Conservation (phyloP, 495 filamentous ascomycete genomes). For the Trichoderma asperelloides region DNA sequence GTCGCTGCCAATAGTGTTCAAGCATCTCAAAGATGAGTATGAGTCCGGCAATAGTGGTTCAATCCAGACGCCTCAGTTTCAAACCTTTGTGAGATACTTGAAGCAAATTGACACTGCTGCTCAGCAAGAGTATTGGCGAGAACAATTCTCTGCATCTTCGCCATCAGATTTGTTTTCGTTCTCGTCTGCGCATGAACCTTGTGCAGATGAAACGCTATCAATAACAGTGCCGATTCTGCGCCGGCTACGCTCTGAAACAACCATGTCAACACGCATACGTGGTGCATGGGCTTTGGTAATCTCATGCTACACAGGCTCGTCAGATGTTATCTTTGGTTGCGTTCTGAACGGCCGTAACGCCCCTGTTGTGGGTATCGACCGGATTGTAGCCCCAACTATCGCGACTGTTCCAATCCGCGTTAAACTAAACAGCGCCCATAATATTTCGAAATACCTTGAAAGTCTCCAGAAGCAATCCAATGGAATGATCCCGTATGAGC, state of each 20-base stretch:
- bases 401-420: conserved; percentile 48
- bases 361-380: conserved; percentile 31
- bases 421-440: not conserved
- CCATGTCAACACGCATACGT: conserved; percentile 15
- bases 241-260: not conserved
- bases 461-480: conserved; percentile 22
- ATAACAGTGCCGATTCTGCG: not conserved
- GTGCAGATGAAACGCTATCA: not conserved
- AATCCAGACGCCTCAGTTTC: not conserved
- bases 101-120: not conserved
- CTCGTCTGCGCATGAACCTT: not conserved
- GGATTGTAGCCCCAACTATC: conserved; percentile 42
- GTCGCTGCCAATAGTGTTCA: not conserved
- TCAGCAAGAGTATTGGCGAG: too few species aligned
- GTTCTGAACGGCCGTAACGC: conserved; percentile 38
- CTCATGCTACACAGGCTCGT: conserved; percentile 15
- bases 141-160: too few species aligned
- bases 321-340: conserved; percentile 26
- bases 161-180: not conserved
- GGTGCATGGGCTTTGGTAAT: conserved; percentile 29
- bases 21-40: not conserved
- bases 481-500: conserved; percentile 34
- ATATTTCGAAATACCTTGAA: not conserved
- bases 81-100: conserved; percentile 19
- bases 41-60: not conserved